Conservation (phyloP, 495 filamentous ascomycete genomes). For the Aspergillus panamensis region DNA sequence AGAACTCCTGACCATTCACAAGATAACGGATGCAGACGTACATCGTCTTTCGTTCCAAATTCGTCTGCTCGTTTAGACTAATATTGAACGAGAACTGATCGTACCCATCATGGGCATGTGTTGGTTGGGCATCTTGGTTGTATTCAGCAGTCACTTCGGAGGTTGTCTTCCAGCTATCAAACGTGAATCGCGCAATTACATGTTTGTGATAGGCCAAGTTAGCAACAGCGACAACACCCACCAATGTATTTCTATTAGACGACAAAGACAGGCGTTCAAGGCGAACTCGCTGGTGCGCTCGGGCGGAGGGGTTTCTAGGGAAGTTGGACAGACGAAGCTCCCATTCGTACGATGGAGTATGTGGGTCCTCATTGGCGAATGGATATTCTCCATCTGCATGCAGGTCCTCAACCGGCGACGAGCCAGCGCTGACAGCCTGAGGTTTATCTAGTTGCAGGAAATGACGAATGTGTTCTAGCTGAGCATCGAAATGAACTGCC, state of each 20-base stretch:
- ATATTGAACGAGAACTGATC: slow-evolving; percentile 93
- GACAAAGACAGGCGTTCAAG: slow-evolving; percentile 86
- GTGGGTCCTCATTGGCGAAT: slow-evolving; percentile 59
- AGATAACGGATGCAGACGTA: slow-evolving; percentile 89
- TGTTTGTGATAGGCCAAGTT: slow-evolving; percentile 89
- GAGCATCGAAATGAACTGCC: slow-evolving; percentile 91
- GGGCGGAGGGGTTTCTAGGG: slow-evolving; percentile 62
- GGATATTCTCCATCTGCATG: slow-evolving; percentile 84
- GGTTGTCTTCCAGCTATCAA: slow-evolving; percentile 97
- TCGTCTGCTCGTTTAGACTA: slow-evolving; percentile 85
- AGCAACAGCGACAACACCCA: slow-evolving; percentile 78
- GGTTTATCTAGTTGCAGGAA: slow-evolving; percentile 92
- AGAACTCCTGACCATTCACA: slow-evolving; percentile 80
- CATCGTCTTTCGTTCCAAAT: slow-evolving; percentile 84
- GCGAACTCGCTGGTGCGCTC: slow-evolving; percentile 62
- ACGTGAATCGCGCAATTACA: slow-evolving; percentile 86
- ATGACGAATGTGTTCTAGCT: slow-evolving; percentile 90
- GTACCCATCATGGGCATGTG: slow-evolving; percentile 61
- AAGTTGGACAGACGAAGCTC: slow-evolving; percentile 83
- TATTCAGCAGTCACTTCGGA: slow-evolving; percentile 91
- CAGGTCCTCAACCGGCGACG: slow-evolving; percentile 87
- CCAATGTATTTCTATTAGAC: slow-evolving; percentile 74
- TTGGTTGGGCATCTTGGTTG: slow-evolving; percentile 69
- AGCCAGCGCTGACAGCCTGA: slow-evolving; percentile 88
- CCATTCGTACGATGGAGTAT: slow-evolving; percentile 67